Evolutionary conservation across 2,329 filamentous ascomycete genomes (phyloP), one percentile per base, ranked within the genome.

Genomic region (Gaeumannomyces sp.): DNA sequence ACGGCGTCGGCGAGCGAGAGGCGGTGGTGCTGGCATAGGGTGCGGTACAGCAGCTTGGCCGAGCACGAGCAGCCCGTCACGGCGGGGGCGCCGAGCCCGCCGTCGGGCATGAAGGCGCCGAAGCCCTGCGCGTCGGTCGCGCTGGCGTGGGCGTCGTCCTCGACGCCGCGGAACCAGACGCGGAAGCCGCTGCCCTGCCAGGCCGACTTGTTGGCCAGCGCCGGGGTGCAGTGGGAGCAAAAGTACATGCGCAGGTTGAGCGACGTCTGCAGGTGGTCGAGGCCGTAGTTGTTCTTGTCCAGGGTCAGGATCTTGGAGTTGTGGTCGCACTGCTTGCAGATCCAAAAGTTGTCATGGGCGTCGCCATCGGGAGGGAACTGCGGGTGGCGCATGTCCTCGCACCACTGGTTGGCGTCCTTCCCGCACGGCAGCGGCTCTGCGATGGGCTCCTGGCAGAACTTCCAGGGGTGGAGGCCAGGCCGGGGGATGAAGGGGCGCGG

Each of bases 201-300:
- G 28, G 29, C 28, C 29, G n/a, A 29, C 29, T 28, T 27, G 29
- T 35, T 60, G 28, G 19, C 29, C 29, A 35, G 29, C 27, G 11
- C 59, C 14, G 59, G 25, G 25, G 25, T 35, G 59, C 59, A 60
- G 19, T 5, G 11, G 10, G 59, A 19, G 59, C 59, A 60, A 25
- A 29, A 60, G 59, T 60, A 60, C 29, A 35, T 35, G 59, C 59
- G 59, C 59, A 60, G 29, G 59, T n/a, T 35, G 29, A 31, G n/a
- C 25, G 59, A 11, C 25, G 28, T 31, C 25, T 22, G 28, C 29
- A n/a, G 7, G 59, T 53, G 4, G 59, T 25, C 28, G 29, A 60
- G 28, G 16, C 25, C 59, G 10, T 31, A 14, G 29, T 16, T 13
- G 1, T 4, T 4, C 7, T 4, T 2, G 29, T 59, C 29, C 16